Percentiles rank a stretch among this genome's conserved stretches.
phyloP scores from a whole-genome alignment of 805 yeast species.

The Schizosaccharomyces octosporus region DNA sequence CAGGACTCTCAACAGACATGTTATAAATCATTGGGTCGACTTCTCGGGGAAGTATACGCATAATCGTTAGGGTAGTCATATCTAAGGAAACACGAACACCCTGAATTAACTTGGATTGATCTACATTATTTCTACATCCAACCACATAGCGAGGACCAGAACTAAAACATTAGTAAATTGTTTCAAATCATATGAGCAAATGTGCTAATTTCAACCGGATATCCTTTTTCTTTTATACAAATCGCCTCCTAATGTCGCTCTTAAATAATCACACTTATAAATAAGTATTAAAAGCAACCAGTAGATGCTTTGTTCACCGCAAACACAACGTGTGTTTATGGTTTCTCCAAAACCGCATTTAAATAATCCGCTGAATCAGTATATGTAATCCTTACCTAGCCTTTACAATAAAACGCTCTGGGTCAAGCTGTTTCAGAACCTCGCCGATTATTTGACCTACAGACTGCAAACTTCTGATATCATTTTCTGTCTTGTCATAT shows the following conservation, averaged over 20 bases:
- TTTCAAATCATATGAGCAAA: too few relatives aligned
- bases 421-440: slow-evolving; percentile 81
- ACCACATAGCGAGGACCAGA: slow-evolving; percentile 95
- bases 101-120: slow-evolving; percentile 56
- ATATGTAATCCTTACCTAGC: neutral
- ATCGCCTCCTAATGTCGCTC: too few relatives aligned
- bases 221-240: too few relatives aligned
- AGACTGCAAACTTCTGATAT: slow-evolving; percentile 85
- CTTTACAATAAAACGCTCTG: slow-evolving; percentile 36
- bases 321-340: too few relatives aligned
- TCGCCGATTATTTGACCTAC: slow-evolving; percentile 96
- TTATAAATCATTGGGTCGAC: slow-evolving; percentile 95
- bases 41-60: slow-evolving; percentile 91
- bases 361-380: neutral
- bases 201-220: too few relatives aligned
- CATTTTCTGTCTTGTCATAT: slow-evolving; percentile 84
- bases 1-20: slow-evolving; percentile 96
- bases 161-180: neutral
- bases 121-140: slow-evolving; percentile 84
- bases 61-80: slow-evolving; percentile 90
- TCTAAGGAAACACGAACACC: slow-evolving; percentile 93
- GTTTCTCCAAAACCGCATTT: too few relatives aligned
- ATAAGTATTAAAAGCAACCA: too few relatives aligned
- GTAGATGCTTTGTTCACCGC: too few relatives aligned
- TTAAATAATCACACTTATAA: too few relatives aligned